Conservation (phyloP, 2,329 filamentous ascomycete genomes). For the Colletotrichum tamarilloi region DNA sequence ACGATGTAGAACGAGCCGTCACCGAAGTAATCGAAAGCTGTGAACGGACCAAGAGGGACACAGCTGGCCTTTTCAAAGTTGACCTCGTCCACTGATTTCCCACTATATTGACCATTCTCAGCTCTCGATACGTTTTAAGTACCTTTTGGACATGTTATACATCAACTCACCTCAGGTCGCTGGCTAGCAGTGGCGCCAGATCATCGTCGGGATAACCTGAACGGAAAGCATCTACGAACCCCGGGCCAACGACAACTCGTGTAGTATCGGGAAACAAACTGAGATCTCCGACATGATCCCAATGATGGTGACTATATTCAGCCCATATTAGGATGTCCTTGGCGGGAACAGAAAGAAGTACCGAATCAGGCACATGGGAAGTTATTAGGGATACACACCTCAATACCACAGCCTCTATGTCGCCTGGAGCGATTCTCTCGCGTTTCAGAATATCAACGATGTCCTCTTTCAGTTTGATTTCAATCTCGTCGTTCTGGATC, state of each 20-base stretch:
- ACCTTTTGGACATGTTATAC: no score
- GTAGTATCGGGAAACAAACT: not conserved
- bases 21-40: not conserved
- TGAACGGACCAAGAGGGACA: not conserved
- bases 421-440: not conserved
- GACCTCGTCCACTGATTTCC: not conserved
- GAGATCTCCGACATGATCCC: not conserved
- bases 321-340: no score
- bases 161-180: not conserved
- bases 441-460: not conserved
- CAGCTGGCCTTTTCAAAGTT: not conserved
- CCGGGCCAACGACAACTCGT: no score
- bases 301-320: not conserved
- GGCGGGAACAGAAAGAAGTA: no score
- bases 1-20: not conserved
- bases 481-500: not conserved
- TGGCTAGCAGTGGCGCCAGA: not conserved
- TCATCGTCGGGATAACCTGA: not conserved
- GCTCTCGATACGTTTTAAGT: no score
- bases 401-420: not conserved
- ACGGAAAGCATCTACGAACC: not conserved
- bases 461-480: no score
- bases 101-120: not conserved
- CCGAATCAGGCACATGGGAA: no score
- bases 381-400: not conserved